Conservation (phyloP, 140 eudicot genomes). For the Oenanthe javanica region DNA sequence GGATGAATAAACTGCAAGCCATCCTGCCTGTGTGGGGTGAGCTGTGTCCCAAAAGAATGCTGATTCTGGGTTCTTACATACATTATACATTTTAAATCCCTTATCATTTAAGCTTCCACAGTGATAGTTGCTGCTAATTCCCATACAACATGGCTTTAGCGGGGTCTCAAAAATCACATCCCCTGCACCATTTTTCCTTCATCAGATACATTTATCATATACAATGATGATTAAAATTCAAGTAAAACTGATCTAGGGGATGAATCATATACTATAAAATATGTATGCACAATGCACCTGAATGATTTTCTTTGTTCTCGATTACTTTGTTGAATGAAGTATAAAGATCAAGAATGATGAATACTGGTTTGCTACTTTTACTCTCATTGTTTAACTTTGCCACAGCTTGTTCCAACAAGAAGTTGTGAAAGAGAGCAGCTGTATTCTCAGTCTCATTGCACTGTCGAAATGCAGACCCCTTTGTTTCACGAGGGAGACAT, state of each 20-base stretch:
- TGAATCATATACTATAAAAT: background rate
- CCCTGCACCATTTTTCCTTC: slow-evolving; percentile 27
- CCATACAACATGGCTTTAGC: slow-evolving; percentile 73
- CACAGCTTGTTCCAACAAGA: slow-evolving; percentile 45
- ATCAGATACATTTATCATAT: background rate
- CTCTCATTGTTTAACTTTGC: slow-evolving; percentile 45
- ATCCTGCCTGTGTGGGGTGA: slow-evolving; percentile 91
- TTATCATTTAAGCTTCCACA: slow-evolving; percentile 54
- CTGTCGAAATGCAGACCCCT: slow-evolving; percentile 29
- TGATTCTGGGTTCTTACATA: slow-evolving; percentile 56
- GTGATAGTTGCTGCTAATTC: slow-evolving; percentile 18
- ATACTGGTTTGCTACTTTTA: slow-evolving; percentile 11
- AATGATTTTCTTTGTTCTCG: slow-evolving; percentile 29
- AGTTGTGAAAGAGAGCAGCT: slow-evolving; percentile 52
- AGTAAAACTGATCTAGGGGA: background rate
- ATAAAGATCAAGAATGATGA: slow-evolving; percentile 54
- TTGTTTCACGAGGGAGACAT: slow-evolving; percentile 60
- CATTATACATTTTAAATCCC: slow-evolving; percentile 52
- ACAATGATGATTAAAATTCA: background rate
- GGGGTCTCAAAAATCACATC: slow-evolving; percentile 57
- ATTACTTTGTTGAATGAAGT: slow-evolving; percentile 48
- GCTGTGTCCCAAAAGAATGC: slow-evolving; percentile 75
- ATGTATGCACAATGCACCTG: background rate
- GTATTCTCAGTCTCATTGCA: slow-evolving; percentile 57
- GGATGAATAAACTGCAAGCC: slow-evolving; percentile 48